Evolutionary conservation across 1,284 basidiomycete species (phyloP).

Genomic region (Pseudozyma thailandica): DNA sequence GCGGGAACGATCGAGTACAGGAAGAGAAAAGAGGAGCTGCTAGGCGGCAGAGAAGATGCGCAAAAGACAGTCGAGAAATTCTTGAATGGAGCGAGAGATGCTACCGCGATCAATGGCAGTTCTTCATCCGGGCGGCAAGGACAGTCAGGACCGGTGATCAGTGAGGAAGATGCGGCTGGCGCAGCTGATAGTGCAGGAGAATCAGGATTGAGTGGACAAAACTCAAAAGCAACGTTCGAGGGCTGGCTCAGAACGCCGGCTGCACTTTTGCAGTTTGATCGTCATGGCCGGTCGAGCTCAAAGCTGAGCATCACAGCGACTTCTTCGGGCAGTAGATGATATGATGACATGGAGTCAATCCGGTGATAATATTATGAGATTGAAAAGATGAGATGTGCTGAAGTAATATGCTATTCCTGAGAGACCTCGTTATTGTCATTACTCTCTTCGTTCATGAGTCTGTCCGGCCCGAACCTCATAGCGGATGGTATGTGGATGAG

Average conservation of each 20-base stretch:
- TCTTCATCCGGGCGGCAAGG: neutral
- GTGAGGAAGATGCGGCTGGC: neutral
- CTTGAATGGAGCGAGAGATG: slow-evolving; percentile 9
- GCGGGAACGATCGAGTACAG: slow-evolving; percentile 15
- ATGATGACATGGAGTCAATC: no score
- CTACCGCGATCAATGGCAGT: slow-evolving; percentile 18
- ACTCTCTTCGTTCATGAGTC: no score
- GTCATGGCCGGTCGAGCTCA: neutral
- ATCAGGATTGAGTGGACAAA: neutral
- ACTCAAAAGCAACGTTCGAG: neutral
- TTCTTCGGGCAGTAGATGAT: no score
- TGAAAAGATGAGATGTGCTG: no score
- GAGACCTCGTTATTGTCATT: no score
- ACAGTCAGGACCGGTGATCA: neutral
- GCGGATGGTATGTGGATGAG: no score
- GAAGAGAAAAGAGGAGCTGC: slow-evolving; percentile 14
- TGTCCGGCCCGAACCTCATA: no score
- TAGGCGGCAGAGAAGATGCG: slow-evolving; percentile 16
- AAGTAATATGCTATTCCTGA: no score
- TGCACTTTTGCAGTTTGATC: slow-evolving; percentile 16
- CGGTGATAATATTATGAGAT: no score
- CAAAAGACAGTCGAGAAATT: slow-evolving; percentile 12
- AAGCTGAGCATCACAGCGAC: no score
- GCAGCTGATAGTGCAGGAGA: no score
- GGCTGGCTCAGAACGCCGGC: slow-evolving; percentile 28